phyloP scores from a whole-genome alignment of 2,329 filamentous ascomycete genomes.

The Ophiostoma australiae region DNA sequence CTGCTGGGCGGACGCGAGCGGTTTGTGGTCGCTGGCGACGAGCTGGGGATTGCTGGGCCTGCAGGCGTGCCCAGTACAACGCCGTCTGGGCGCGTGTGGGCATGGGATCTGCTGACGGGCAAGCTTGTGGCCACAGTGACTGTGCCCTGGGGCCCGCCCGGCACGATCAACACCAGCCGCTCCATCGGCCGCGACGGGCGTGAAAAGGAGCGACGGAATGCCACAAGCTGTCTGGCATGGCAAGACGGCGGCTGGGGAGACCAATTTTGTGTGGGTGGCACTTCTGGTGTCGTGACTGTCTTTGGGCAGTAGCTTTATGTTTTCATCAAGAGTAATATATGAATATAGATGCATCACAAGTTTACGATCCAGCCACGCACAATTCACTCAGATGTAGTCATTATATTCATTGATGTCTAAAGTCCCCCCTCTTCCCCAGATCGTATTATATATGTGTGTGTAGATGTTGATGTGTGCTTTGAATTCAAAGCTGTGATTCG shows the following conservation, averaged over 20 bases:
- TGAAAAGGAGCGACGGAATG: constrained; percentile 54
- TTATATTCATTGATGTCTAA: constrained; percentile 6
- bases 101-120: constrained; percentile 80
- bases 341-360: neutral
- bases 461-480: neutral
- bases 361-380: neutral
- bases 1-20: constrained; percentile 71
- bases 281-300: constrained; percentile 60
- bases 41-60: constrained; percentile 44
- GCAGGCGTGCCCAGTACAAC: constrained; percentile 29
- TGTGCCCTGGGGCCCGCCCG: constrained; percentile 48
- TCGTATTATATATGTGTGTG: neutral
- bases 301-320: constrained; percentile 40
- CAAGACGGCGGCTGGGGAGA: constrained; percentile 57
- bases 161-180: constrained; percentile 44
- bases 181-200: constrained; percentile 56
- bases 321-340: neutral
- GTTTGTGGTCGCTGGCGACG: constrained; percentile 75
- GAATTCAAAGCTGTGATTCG: neutral
- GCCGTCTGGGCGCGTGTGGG: constrained; percentile 61
- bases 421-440: neutral
- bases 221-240: constrained; percentile 60
- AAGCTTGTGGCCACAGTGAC: constrained; percentile 58
- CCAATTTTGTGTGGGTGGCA: constrained; percentile 62
- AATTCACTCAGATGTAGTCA: neutral